A percentile compares a stretch with the other conserved stretches of the same genome.
Conservation (phyloP, 2,329 filamentous ascomycete species). For the Lachnellula suecica region DNA sequence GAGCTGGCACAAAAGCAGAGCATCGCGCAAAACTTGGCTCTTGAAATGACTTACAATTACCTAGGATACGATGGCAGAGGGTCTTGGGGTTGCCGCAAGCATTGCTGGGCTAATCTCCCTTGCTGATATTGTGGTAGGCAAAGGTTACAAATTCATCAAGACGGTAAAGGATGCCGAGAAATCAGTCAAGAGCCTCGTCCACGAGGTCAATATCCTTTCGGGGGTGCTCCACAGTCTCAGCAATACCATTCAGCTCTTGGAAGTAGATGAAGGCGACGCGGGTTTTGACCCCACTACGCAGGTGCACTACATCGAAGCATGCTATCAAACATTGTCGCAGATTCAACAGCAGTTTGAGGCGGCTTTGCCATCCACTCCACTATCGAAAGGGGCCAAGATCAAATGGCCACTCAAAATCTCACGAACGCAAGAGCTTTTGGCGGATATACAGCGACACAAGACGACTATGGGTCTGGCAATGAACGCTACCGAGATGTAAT, state of each 20-base stretch:
- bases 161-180: constrained; percentile 3
- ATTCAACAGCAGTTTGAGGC: constrained; percentile 8
- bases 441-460: constrained; percentile 19
- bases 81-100: constrained; percentile 5
- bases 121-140: constrained; percentile 4
- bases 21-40: too few relatives aligned
- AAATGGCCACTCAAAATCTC: constrained; percentile 15
- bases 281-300: constrained; percentile 4
- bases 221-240: constrained; percentile 8
- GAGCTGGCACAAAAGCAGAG: too few relatives aligned
- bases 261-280: background rate
- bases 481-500: constrained; percentile 11
- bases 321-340: constrained; percentile 10
- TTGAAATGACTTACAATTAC: too few relatives aligned
- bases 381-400: constrained; percentile 3
- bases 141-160: constrained; percentile 6
- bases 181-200: background rate
- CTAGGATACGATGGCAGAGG: constrained; percentile 3
- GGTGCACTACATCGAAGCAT: constrained; percentile 14
- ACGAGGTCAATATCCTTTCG: constrained; percentile 2
- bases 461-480: constrained; percentile 15
- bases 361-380: background rate
- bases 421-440: constrained; percentile 8
- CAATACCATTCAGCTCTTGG: background rate
- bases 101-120: constrained; percentile 8